phyloP scores from a whole-genome alignment of 164 flowering plant genomes.

The Litsea cubeba region DNA sequence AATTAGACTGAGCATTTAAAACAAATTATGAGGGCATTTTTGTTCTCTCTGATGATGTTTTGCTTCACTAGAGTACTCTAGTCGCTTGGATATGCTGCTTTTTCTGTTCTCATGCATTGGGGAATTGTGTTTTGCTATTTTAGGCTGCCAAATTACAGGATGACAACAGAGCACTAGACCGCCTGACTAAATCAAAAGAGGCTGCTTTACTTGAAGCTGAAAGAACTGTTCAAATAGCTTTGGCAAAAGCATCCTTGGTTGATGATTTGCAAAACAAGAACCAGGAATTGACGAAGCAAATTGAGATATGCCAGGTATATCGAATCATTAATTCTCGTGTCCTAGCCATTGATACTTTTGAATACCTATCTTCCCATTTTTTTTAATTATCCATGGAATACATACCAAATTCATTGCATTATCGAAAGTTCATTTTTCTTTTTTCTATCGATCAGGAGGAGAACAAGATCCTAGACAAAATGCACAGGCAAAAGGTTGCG shows the following conservation, averaged over 20 bases:
- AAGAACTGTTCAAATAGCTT: conserved; percentile 52
- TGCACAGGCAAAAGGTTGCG: conserved; percentile 65
- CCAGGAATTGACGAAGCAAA: conserved; percentile 68
- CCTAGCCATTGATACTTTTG: not conserved
- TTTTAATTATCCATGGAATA: not conserved
- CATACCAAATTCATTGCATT: not conserved
- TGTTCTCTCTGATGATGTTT: not conserved
- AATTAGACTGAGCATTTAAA: not conserved
- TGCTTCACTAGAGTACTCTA: not conserved
- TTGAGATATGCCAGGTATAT: conserved; percentile 72
- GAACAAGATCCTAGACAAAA: conserved; percentile 63
- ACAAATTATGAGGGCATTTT: not conserved
- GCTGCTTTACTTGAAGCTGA: conserved; percentile 77
- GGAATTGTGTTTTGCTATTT: not conserved
- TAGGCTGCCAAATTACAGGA: conserved; percentile 53
- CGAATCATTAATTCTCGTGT: not conserved
- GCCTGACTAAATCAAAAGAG: conserved; percentile 73
- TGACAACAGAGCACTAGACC: conserved; percentile 69
- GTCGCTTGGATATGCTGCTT: not conserved
- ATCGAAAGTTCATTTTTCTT: not conserved
- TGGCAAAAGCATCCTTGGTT: conserved; percentile 68
- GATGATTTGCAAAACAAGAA: conserved; percentile 79
- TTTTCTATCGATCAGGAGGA: conserved; percentile 40
- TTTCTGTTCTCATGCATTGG: not conserved
- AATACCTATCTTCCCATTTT: not conserved